Evolutionary conservation across 2,329 filamentous ascomycete species (phyloP), one percentile per base, ranked within the genome.

Genomic region (Penicillium sumatraense): DNA sequence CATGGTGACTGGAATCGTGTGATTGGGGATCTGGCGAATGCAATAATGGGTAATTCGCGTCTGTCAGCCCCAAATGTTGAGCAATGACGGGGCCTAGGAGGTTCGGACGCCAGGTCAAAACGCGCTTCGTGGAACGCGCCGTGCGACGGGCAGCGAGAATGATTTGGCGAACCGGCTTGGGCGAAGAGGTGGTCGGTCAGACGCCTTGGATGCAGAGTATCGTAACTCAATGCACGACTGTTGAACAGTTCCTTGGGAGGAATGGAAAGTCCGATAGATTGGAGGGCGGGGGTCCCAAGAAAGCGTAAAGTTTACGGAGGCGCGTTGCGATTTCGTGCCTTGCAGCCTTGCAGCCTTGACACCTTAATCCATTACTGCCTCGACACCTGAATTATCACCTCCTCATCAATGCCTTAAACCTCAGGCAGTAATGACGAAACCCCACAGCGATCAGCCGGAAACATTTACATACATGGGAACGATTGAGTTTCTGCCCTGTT

Each of bases 81-180:
- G 35, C 24, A 29, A 54, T 29, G 24, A 20, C 16, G 26, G 31
- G 36, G 24, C 49, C 31, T 31, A 29, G 29, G 40, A 24, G 31
- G 27, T 51, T 31, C 35, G 46, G 44, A 59, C 55, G 54, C 54
- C 38, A 53, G 41, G 54, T 59, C 35, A 53, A 57, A 55, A 64
- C 63, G 63, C 63, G 63, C 60, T 59, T 27, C 51, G 58, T 62
- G 54, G 40, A 60, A 65, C 62, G 62, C 63, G 63, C 58, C 44
- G 57, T 64, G 51, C 53, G 53, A 61, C 53, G 49, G n/a, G 56
- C 57, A 61, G 60, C 51, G 56, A 56, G 53, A 38, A 26, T 38
- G 40, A 40, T 38, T 33, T 24, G 40, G 27, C 13, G n/a, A 36
- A 48, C 58, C 26, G 51, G n/a, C n/a, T n/a, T n/a, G n/a, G n/a